These are phyloP conservation scores for Strobilomyces dryophilus DNA, from an alignment of 768 basidiomycete genomes.

Conservation along the genomic window DNA sequence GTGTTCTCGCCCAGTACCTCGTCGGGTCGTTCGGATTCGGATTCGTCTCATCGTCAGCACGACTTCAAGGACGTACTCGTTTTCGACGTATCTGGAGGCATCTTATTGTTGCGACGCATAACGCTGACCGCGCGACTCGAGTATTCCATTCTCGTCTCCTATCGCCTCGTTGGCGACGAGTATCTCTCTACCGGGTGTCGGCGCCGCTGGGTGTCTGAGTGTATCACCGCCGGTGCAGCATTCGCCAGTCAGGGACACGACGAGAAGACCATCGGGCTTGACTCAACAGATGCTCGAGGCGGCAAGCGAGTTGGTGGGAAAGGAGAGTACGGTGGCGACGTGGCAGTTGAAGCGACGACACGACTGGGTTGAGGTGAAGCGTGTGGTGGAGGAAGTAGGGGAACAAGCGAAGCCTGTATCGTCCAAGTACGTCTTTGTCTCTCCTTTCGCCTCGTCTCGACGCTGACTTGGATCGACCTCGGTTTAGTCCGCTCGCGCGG, in stretches of 20 bases:
- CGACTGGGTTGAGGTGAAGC: constrained; percentile 53
- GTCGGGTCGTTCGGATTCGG: constrained; percentile 25
- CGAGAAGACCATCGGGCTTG: constrained; percentile 29
- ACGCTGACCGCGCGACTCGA: constrained; percentile 28
- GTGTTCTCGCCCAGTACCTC: constrained; percentile 27
- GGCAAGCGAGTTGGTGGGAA: constrained; percentile 33
- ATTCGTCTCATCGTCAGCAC: constrained; percentile 32
- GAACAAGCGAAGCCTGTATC: constrained; percentile 3
- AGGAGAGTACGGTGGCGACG: constrained; percentile 49
- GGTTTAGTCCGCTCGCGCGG: constrained; percentile 53
- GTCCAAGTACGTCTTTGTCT: constrained; percentile 14
- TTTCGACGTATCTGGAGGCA: constrained; percentile 58
- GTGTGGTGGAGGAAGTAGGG: constrained; percentile 8
- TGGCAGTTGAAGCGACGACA: constrained; percentile 56
- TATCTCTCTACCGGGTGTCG: constrained; percentile 56
- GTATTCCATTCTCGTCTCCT: constrained; percentile 24
- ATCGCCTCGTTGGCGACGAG: constrained; percentile 44
- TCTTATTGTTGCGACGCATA: constrained; percentile 54
- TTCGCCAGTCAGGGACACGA: constrained; percentile 24
- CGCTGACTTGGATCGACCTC: not conserved
- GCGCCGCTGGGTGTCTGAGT: constrained; percentile 38
- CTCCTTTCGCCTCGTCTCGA: not conserved
- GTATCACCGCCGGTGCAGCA: constrained; percentile 23
- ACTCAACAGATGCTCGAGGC: constrained; percentile 35
- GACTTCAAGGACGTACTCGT: constrained; percentile 65